A percentile compares a stretch with the other conserved stretches of the same genome.
Evolutionary conservation across 2,329 filamentous ascomycete genomes (phyloP).

Genomic region (Arthrobotrys pseudoclavata): DNA sequence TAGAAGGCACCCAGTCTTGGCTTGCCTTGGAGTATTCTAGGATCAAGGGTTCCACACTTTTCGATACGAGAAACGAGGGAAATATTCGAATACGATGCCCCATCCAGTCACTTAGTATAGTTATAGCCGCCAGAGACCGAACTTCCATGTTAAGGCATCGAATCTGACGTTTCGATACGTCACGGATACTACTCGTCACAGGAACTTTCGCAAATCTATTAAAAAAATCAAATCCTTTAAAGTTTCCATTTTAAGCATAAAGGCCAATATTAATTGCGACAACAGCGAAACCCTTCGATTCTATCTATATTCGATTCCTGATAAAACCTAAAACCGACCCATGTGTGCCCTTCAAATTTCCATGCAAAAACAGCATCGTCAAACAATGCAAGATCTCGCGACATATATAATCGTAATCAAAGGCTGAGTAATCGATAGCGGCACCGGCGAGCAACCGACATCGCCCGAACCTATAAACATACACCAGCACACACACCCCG

Average conservation of each 20-base stretch:
- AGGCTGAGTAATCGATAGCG: constrained; percentile 17
- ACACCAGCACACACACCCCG: not conserved
- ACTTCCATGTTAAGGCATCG: constrained; percentile 25
- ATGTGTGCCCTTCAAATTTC: constrained; percentile 3
- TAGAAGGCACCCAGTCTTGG: constrained; percentile 20
- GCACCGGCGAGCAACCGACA: constrained; percentile 3
- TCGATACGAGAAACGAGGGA: constrained; percentile 36
- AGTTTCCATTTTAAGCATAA: constrained; percentile 2
- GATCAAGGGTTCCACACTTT: not conserved
- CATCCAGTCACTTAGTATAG: not conserved
- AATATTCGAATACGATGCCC: constrained; percentile 10
- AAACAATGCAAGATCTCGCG: constrained; percentile 15
- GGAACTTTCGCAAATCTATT: constrained; percentile 6
- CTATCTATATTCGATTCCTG: constrained; percentile 20
- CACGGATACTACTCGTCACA: constrained; percentile 36
- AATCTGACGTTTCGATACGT: constrained; percentile 46
- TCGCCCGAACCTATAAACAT: constrained; percentile 1
- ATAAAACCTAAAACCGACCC: constrained; percentile 21
- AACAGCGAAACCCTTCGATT: not conserved
- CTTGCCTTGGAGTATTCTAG: constrained; percentile 25
- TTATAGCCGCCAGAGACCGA: not conserved
- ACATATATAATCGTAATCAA: not conserved
- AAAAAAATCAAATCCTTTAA: not conserved
- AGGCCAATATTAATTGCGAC: constrained; percentile 10
- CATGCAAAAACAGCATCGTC: constrained; percentile 3